A percentile compares a stretch with the other conserved stretches of the same genome.
These are phyloP conservation scores for Ophiosphaerella narmari DNA, from an alignment of 2,329 filamentous ascomycete genomes.

Conservation along the genomic window DNA sequence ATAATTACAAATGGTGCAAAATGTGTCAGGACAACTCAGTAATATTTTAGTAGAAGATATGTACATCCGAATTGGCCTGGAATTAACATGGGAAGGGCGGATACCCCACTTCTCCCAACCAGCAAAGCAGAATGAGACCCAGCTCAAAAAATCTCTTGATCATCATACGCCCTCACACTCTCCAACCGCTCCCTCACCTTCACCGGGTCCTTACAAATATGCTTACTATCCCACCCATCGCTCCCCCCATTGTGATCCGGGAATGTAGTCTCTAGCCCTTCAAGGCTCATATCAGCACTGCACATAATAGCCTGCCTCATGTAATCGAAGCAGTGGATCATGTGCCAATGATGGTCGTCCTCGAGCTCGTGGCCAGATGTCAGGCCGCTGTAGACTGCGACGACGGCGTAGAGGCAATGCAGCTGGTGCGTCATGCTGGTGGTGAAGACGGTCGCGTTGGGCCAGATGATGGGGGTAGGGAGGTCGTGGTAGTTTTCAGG, in stretches of 20 bases:
- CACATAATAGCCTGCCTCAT: slow-evolving; percentile 44
- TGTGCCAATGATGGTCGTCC: slow-evolving; percentile 45
- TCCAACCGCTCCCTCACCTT: slow-evolving; percentile 24
- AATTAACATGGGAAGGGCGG: too few species aligned
- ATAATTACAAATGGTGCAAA: too few species aligned
- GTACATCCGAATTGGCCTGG: too few species aligned
- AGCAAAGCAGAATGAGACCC: not conserved
- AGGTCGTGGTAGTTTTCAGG: slow-evolving; percentile 38
- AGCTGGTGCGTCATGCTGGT: slow-evolving; percentile 43
- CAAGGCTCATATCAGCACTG: slow-evolving; percentile 35
- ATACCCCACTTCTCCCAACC: too few species aligned
- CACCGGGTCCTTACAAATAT: slow-evolving; percentile 27
- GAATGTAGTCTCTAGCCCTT: slow-evolving; percentile 42
- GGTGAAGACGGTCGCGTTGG: slow-evolving; percentile 40
- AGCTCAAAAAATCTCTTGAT: slow-evolving; percentile 37
- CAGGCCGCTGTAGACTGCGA: slow-evolving; percentile 37
- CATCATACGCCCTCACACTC: slow-evolving; percentile 39
- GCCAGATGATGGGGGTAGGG: slow-evolving; percentile 40
- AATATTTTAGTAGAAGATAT: too few species aligned
- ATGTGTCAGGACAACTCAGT: too few species aligned
- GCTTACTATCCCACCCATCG: slow-evolving; percentile 44
- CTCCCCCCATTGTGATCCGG: slow-evolving; percentile 43
- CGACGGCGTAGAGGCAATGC: slow-evolving; percentile 41
- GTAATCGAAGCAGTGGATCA: slow-evolving; percentile 46
- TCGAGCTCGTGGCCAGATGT: slow-evolving; percentile 29